A percentile compares a stretch with the other conserved stretches of the same genome.
phyloP scores from a whole-genome alignment of 2,329 filamentous ascomycete genomes.

The Cladophialophora psammophila region DNA sequence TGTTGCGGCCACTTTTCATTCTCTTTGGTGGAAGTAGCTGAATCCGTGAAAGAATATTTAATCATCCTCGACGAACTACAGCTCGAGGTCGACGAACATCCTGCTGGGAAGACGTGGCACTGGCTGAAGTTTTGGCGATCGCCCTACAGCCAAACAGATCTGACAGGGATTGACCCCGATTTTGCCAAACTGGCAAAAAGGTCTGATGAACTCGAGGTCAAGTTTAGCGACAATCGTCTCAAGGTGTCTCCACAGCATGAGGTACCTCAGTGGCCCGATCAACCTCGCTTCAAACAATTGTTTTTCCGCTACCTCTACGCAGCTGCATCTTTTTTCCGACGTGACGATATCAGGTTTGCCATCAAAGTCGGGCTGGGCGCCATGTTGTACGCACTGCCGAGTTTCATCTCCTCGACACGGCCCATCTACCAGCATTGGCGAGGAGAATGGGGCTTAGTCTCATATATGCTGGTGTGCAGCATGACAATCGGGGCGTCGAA shows the following conservation, averaged over 20 bases:
- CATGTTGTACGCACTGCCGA: constrained; percentile 84
- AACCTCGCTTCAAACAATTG: constrained; percentile 33
- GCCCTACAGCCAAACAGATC: constrained; percentile 36
- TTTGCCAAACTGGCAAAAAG: constrained; percentile 30
- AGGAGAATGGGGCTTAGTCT: constrained; percentile 94
- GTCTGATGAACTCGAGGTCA: constrained; percentile 34
- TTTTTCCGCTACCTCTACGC: constrained; percentile 57
- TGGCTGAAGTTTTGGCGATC: constrained; percentile 81
- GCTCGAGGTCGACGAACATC: constrained; percentile 67
- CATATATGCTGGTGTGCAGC: constrained; percentile 96
- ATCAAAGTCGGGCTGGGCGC: constrained; percentile 94
- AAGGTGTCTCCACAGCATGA: constrained; percentile 22
- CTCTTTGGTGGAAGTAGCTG: constrained; percentile 86
- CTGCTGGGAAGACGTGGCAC: constrained; percentile 73
- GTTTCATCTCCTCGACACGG: constrained; percentile 80
- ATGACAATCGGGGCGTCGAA: constrained; percentile 98
- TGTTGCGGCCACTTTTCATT: constrained; percentile 97
- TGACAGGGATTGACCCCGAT: constrained; percentile 40
- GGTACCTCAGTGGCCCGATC: constrained; percentile 22
- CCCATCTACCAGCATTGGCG: constrained; percentile 86
- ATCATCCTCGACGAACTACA: constrained; percentile 87
- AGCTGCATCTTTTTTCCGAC: constrained; percentile 63
- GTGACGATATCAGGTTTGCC: constrained; percentile 77
- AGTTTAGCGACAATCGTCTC: constrained; percentile 30
- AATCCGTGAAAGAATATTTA: constrained; percentile 84